Percentiles rank a stretch among this genome's conserved stretches.
phyloP scores from a whole-genome alignment of 148 eudicot genomes.

The Chenopodium formosanum region DNA sequence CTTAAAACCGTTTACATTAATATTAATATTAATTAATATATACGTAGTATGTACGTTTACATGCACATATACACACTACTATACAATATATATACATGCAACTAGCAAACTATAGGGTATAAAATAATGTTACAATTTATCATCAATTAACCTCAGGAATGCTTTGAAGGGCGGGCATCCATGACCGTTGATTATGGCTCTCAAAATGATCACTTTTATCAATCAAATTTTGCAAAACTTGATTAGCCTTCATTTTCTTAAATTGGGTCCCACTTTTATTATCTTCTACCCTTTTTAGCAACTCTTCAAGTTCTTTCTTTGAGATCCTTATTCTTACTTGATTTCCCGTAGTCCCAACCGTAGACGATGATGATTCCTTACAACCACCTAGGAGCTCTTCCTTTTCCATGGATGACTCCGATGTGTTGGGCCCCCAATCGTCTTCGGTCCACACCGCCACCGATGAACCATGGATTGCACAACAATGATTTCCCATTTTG shows the following conservation, averaged over 20 bases:
- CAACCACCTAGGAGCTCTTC: slow-evolving; percentile 14
- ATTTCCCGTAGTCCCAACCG: not conserved
- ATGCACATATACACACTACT: not conserved
- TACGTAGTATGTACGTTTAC: not conserved
- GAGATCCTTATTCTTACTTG: slow-evolving; percentile 39
- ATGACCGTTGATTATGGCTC: slow-evolving; percentile 33
- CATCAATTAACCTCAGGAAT: slow-evolving; percentile 34
- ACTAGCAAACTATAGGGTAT: too few species aligned
- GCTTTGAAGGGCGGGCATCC: slow-evolving; percentile 40
- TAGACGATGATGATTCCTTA: slow-evolving; percentile 6
- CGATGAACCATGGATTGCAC: slow-evolving; percentile 8
- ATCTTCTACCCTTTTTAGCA: slow-evolving; percentile 19
- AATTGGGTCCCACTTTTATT: not conserved
- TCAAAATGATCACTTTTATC: slow-evolving; percentile 34
- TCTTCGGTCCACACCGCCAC: slow-evolving; percentile 18
- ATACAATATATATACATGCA: not conserved
- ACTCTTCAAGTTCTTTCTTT: slow-evolving; percentile 34
- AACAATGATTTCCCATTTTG: slow-evolving; percentile 33
- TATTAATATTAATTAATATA: not conserved
- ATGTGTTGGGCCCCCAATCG: slow-evolving; percentile 19
- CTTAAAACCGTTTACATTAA: not conserved
- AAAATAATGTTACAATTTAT: too few species aligned
- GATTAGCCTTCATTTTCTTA: slow-evolving; percentile 10
- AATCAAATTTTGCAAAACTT: slow-evolving; percentile 30
- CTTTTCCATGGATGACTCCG: slow-evolving; percentile 14